phyloP scores from a whole-genome alignment of 2,329 filamentous ascomycete species.

The Alternaria alternata region DNA sequence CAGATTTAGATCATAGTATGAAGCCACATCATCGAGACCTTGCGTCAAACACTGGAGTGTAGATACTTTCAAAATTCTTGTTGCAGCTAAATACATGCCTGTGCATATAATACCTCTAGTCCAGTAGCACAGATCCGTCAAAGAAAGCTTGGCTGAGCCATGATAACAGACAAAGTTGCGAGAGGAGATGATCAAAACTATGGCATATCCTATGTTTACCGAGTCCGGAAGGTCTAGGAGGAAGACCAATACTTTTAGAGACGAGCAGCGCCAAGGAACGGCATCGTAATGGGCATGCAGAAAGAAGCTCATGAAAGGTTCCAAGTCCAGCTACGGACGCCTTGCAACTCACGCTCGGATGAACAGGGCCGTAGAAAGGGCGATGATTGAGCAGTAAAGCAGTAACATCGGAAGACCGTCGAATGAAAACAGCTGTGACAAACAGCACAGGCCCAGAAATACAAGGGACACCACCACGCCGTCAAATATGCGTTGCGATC shows the following conservation, averaged over 20 bases:
- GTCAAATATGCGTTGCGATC: slow-evolving; percentile 37
- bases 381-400: slow-evolving; percentile 25
- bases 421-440: slow-evolving; percentile 37
- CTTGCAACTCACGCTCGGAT: slow-evolving; percentile 23
- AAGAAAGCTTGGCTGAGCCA: slow-evolving; percentile 14
- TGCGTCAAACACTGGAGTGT: slow-evolving; percentile 17
- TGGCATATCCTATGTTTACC: slow-evolving; percentile 34
- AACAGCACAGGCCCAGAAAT: slow-evolving; percentile 29
- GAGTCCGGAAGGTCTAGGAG: slow-evolving; percentile 28
- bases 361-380: slow-evolving; percentile 20
- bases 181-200: slow-evolving; percentile 34
- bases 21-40: not conserved
- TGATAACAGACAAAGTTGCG: slow-evolving; percentile 9
- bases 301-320: slow-evolving; percentile 24
- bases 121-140: slow-evolving; percentile 25
- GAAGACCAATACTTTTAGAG: slow-evolving; percentile 46
- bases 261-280: slow-evolving; percentile 29
- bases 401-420: slow-evolving; percentile 26
- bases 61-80: slow-evolving; percentile 41
- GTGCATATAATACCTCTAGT: slow-evolving; percentile 42
- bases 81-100: slow-evolving; percentile 46
- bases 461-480: slow-evolving; percentile 37
- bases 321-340: slow-evolving; percentile 25
- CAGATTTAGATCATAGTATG: not conserved
- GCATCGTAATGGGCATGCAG: slow-evolving; percentile 31